Evolutionary conservation across 176 grass and related monocot species (phyloP), one percentile per base, ranked within the genome.

Genomic region (Chloris gayana): DNA sequence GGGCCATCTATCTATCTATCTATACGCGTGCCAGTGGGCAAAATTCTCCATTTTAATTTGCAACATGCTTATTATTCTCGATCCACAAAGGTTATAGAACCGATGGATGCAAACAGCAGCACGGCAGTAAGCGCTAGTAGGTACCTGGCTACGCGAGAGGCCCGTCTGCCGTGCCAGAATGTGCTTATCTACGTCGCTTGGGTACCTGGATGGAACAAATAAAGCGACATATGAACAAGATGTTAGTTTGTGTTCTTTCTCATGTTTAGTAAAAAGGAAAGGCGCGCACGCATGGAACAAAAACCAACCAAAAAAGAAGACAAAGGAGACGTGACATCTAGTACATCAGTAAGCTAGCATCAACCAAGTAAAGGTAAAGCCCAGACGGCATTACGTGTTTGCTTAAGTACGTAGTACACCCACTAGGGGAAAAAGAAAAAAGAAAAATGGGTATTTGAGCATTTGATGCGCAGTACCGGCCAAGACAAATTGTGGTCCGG

Each of bases 121-220:
- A 51, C 49, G 17, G n/a, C n/a, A n/a, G n/a, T n/a, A n/a, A n/a
- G n/a, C n/a, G n/a, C n/a, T n/a, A n/a, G 14, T 11, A 64, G 29
- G 27, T 85, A 97, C 94, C 91, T 97, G 94, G 85, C 91, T 97
- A 19, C 94, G 86, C 29, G 94, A 97, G 76, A 97, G 91, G 38
- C 94, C 94, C 3, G 94, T 97, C 78, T 92, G 94, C 4, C 94
- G 94, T n/a, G 94, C 89, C 59, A 97, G 80, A 64, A 97, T 97
- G 86, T 94, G 94, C 85, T 97, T 97, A 79, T 97, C 94, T 58
- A 94, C 87, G 83, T 97, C 94, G 73, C 91, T 97, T 47, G 94
- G 94, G 77, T 97, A 97, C 89, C 94, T 97, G 89, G 9, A 12
- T 29, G 6, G 26, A 87, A 26, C 3, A 50, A 18, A 67, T 56